Percentiles rank a stretch among this genome's conserved stretches.
Conservation (phyloP, 345 rosid genomes). For the Physaria fendleri region DNA sequence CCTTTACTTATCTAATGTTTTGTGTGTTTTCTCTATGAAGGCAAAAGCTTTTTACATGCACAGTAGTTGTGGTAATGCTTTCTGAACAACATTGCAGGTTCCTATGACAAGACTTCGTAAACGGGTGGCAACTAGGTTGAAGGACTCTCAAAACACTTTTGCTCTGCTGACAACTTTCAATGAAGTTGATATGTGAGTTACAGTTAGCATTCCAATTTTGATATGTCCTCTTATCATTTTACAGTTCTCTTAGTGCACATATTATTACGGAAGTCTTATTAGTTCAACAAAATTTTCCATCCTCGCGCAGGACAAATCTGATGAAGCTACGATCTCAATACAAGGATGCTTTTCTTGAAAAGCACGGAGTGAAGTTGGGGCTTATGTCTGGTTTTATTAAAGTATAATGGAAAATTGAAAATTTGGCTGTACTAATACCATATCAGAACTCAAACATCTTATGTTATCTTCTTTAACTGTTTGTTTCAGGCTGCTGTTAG, state of each 20-base stretch:
- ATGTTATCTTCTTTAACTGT: neutral
- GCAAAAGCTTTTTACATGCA: neutral
- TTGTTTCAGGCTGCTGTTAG: constrained; percentile 86
- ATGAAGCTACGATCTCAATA: constrained; percentile 96
- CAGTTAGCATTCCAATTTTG: neutral
- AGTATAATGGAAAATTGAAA: constrained; percentile 30
- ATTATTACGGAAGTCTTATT: neutral
- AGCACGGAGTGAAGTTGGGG: constrained; percentile 97
- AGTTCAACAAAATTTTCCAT: neutral
- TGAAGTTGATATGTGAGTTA: constrained; percentile 90
- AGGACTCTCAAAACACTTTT: constrained; percentile 96
- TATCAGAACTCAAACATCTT: neutral
- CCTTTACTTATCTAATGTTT: neutral
- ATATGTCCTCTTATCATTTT: neutral
- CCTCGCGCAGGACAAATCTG: constrained; percentile 73
- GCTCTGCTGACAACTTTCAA: constrained; percentile 95
- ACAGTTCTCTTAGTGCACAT: neutral
- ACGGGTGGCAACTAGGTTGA: constrained; percentile 89
- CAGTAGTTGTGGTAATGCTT: constrained; percentile 13
- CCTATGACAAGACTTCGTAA: constrained; percentile 99
- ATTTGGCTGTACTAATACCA: neutral
- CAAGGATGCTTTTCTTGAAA: constrained; percentile 91
- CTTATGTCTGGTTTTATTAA: constrained; percentile 97
- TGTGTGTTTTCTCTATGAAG: constrained; percentile 1
- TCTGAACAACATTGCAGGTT: constrained; percentile 47